Base-by-base conservation (phyloP, 306 rosid species). In the Inga oerstediana region DNA sequence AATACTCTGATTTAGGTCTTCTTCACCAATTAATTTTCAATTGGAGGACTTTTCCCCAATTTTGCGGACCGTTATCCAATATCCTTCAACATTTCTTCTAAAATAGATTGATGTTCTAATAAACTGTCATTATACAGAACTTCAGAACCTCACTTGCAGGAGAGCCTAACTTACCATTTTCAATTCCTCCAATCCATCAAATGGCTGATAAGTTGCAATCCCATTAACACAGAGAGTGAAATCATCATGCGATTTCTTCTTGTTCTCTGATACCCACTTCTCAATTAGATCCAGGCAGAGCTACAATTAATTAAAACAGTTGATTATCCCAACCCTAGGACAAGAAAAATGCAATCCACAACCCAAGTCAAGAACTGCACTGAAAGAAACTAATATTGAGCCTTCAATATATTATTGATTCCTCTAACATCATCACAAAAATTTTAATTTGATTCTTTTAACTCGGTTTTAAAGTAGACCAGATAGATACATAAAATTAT, bases 271-370 rank as follows among this genome's bases (percentile, higher is more conserved):
- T 64, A 92, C 10, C 99, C 99, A 93, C 72, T 89, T 89, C 91
- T 85, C 97, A 82, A 96, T 91, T 86, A 96, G 89, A 86, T 96
- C 99, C 80, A 92, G 92, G 80, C 97, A 83, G 79, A 96, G 79
- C 99, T 96, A 79, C 87, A 85, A 62, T 12, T 48, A 84, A 62
- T 35, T 3, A 43, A 45, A 44, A 43, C 20, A 24, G 41, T 24
- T 14, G 58, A 46, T 46, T 22, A 72, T 52, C n/a, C 22, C 39
- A 72, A 12, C 7, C 16, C 39, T 52, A 39, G 19, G n/a, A 41
- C 48, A 41, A 65, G 49, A 66, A 62, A 75, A 83, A 4, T 17
- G 67, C 37, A 72, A 78, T 52, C 49, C 41, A 24, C 41, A n/a
- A 32, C 71, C 1, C 9, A 67, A 67, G 46, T 67, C 46, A 37